Base-by-base conservation (phyloP, 257 asterid species). In the Penstemon newberryi region DNA sequence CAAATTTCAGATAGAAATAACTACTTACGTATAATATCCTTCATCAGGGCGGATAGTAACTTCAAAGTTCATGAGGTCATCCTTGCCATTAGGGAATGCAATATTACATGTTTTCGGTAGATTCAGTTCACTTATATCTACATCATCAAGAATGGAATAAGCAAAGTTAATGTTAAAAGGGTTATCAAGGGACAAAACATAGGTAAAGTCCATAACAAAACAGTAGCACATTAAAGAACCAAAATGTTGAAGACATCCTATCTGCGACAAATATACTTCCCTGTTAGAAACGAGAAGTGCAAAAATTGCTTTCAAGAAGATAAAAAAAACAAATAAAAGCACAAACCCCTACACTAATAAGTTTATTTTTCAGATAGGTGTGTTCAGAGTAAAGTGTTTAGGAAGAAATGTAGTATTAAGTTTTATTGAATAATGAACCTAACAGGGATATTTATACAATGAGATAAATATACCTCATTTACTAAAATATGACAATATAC, bases 21-120 rank as follows among this genome's bases (percentile, higher is more conserved):
- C 39, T 50, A 75, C 82, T 80, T 67, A 86, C 90, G 8, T 33
- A 57, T 84, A 86, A 67, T 80, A 84, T 70, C 90, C 93, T 74
- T 86, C 93, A 66, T 84, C 90, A 10, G 88, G 90, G 61, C 80
- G 74, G 73, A 86, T 82, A 51, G 93, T 76, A 46, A 86, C 93
- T 77, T 84, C 93, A 66, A 86, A 86, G 80, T 75, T 84, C 93
- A 86, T 86, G 11, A 86, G 84, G 49, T 86, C 86, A 56, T 86
- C 93, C 75, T 77, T 77, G 70, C 90, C 90, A 78, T 82, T 84
- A 49, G 90, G 88, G 75, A 86, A 86, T 49, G 84, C 56, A 19
- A 86, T 84, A 66, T 56, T 70, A 66, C 90, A 86, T 55, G 83
- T 82, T 63, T 77, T 78, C 4, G 88, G 93, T 25, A 86, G 79